Base-by-base conservation (phyloP, 768 basidiomycete species). In the Trametes coccinea region DNA sequence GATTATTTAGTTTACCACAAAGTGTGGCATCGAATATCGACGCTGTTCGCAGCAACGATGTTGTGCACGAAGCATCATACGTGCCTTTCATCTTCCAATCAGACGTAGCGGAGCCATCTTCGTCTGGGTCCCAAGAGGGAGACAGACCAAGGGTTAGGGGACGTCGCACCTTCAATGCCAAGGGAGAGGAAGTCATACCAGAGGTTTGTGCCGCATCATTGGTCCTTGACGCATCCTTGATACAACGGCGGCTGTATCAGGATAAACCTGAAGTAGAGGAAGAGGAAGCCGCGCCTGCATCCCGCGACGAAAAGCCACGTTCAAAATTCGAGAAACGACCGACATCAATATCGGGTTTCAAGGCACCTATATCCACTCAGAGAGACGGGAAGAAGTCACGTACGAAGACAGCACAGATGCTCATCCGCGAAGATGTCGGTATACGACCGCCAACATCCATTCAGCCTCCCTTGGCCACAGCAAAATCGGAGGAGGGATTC, bases 81-180 rank as follows among this genome's bases (percentile, higher is more conserved):
- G 71, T 88, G 30, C 87, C 87, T 4, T 89, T 89, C 71, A 72
- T 88, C 16, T 87, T 86, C 66, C 73, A 79, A 56, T 74, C 79
- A 45, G 62, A 71, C 52, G 64, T 67, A 7, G 71, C 56, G 30
- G 61, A 72, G 57, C 67, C 63, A 52, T 60, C 59, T 9, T 53
- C 66, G 9, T 62, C 65, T 16, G 40, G 41, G 33, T 27, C 56
- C 1, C 43, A 41, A 0, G 10, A 16, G 11, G 37, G 50, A 29
- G 55, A 60, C 17, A 49, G 30, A 14, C 53, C 61, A 13, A 74
- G 56, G 52, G 73, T 75, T 56, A 76, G 76, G 68, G 86, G 86
- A 41, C 78, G 85, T 52, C 79, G 86, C 54, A 75, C 73, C 10
- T 87, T 86, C 64, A 71, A 74, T 63, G 81, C 81, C 59, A 73